These are phyloP conservation scores for Discostella stelligera DNA, from an alignment of 352 stramenopile genomes.

Conservation along the genomic window DNA sequence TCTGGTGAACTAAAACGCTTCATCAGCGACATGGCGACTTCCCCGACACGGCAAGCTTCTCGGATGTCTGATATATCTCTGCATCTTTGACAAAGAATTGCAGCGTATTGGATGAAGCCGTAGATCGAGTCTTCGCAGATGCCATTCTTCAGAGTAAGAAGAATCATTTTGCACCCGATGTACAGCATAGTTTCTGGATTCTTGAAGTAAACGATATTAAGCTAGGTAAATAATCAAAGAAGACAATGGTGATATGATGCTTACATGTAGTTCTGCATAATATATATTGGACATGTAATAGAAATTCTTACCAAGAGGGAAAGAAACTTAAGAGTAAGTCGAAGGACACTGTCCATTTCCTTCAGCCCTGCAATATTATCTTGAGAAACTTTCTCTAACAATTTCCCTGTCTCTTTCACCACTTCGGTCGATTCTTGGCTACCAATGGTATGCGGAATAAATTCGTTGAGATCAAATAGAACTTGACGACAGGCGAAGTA, in stretches of 20 bases:
- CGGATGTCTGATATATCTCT: slow-evolving; percentile 17
- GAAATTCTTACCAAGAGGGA: slow-evolving; percentile 13
- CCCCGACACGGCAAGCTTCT: slow-evolving; percentile 17
- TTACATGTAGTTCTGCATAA: background rate
- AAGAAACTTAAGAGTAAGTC: slow-evolving; percentile 35
- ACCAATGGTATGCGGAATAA: slow-evolving; percentile 33
- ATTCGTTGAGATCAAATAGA: slow-evolving; percentile 37
- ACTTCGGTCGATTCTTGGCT: slow-evolving; percentile 4
- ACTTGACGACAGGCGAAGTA: slow-evolving; percentile 22
- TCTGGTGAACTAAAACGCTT: slow-evolving; percentile 29
- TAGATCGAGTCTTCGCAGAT: slow-evolving; percentile 34
- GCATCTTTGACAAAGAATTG: slow-evolving; percentile 14
- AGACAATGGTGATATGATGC: background rate
- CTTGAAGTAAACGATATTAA: background rate
- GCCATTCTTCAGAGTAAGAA: slow-evolving; percentile 25
- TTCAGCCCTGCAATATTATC: slow-evolving; percentile 20
- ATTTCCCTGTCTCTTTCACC: slow-evolving; percentile 19
- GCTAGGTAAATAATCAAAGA: slow-evolving; percentile 6
- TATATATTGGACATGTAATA: background rate
- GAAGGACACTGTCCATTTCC: slow-evolving; percentile 9
- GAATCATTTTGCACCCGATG: slow-evolving; percentile 20
- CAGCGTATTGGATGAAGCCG: slow-evolving; percentile 21
- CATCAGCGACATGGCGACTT: slow-evolving; percentile 23
- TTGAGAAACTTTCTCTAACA: slow-evolving; percentile 18
- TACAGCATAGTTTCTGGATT: slow-evolving; percentile 14